Evolutionary conservation across 2,329 filamentous ascomycete genomes (phyloP).

Genomic region (Neobulgaria alba): DNA sequence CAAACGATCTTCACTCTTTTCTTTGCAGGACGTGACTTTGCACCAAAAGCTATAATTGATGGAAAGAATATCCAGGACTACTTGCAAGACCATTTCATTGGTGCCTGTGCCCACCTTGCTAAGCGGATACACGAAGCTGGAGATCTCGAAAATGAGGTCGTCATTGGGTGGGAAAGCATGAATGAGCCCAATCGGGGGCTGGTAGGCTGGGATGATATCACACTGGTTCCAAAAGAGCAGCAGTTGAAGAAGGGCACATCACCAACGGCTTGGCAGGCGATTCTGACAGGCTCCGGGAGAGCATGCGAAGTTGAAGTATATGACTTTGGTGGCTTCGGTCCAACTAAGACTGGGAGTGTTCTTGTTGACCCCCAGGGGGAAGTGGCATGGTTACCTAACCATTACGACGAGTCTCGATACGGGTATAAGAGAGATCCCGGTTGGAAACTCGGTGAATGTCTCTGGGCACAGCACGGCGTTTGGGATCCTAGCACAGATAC

Average conservation of each 20-base stretch:
- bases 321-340: conserved; percentile 89
- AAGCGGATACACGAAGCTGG: conserved; percentile 81
- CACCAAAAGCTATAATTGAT: conserved; percentile 91
- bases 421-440: conserved; percentile 80
- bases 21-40: conserved; percentile 84
- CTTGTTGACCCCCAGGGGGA: conserved; percentile 84
- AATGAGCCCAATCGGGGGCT: conserved; percentile 92
- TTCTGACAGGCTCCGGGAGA: conserved; percentile 82
- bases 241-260: conserved; percentile 87
- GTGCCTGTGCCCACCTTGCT: conserved; percentile 72
- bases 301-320: conserved; percentile 85
- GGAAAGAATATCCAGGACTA: conserved; percentile 96
- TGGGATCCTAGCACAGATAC: conserved; percentile 79
- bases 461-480: conserved; percentile 95
- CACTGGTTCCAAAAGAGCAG: conserved; percentile 74
- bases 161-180: conserved; percentile 93
- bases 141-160: conserved; percentile 74
- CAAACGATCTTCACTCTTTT: conserved; percentile 93
- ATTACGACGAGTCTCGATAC: conserved; percentile 79
- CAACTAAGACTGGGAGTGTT: conserved; percentile 76
- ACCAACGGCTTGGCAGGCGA: conserved; percentile 89
- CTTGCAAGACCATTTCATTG: conserved; percentile 77
- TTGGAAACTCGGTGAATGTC: conserved; percentile 89
- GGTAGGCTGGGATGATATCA: conserved; percentile 74
- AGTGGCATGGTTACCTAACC: conserved; percentile 72